Evolutionary conservation across 768 basidiomycete species (phyloP).

Genomic region (Omphalotus guepiniiformis): DNA sequence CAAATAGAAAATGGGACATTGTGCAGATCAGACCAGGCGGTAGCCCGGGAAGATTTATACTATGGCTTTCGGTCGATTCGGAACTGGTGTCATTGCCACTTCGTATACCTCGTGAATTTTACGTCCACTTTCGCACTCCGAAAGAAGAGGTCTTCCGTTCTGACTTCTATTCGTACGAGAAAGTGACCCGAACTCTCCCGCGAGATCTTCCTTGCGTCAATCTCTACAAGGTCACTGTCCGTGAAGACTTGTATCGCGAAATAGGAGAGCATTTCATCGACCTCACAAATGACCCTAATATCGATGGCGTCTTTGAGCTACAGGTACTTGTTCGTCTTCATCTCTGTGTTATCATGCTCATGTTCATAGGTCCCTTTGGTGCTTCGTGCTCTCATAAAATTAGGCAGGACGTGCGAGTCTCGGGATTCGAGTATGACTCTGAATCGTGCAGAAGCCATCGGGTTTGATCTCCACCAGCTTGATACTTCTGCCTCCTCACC

Average conservation of each 20-base stretch:
- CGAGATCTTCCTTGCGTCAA: slow-evolving; percentile 72
- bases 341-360: neutral
- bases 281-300: slow-evolving; percentile 88
- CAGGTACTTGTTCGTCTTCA: slow-evolving; percentile 51
- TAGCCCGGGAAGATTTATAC: slow-evolving; percentile 73
- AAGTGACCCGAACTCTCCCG: slow-evolving; percentile 75
- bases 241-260: slow-evolving; percentile 79
- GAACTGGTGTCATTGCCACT: slow-evolving; percentile 78
- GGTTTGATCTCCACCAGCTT: slow-evolving; percentile 81
- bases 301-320: slow-evolving; percentile 91
- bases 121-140: slow-evolving; percentile 79
- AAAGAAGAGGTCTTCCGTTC: slow-evolving; percentile 63
- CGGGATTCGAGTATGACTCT: slow-evolving; percentile 67
- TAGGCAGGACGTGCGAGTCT: slow-evolving; percentile 80
- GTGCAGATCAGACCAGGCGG: slow-evolving; percentile 82
- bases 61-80: slow-evolving; percentile 85
- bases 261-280: slow-evolving; percentile 91
- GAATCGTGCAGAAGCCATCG: slow-evolving; percentile 75
- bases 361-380: slow-evolving; percentile 68
- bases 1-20: slow-evolving; percentile 83
- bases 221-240: slow-evolving; percentile 78
- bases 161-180: slow-evolving; percentile 65
- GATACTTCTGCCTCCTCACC: slow-evolving; percentile 56
- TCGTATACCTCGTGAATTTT: slow-evolving; percentile 88
- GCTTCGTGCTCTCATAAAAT: slow-evolving; percentile 72